phyloP scores from a whole-genome alignment of 228 moss, liverwort and hornwort genomes.

The Sphagnum fallax region DNA sequence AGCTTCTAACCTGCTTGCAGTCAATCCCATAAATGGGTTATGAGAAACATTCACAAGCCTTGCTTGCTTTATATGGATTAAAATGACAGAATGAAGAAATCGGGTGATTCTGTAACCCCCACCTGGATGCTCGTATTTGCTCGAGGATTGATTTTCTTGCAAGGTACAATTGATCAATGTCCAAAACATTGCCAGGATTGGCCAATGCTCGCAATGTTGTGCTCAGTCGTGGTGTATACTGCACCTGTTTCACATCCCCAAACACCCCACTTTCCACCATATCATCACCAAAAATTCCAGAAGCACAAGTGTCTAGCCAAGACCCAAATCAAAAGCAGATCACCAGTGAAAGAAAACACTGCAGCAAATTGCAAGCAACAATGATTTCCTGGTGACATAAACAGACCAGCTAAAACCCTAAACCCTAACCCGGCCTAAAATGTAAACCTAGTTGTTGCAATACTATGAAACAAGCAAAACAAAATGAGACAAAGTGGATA shows the following conservation, averaged over 20 bases:
- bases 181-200: conserved; percentile 27
- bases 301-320: not conserved
- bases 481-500: no score
- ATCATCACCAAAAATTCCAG: not conserved
- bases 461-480: no score
- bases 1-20: conserved; percentile 17
- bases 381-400: not conserved
- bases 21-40: conserved; percentile 11
- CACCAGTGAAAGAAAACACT: not conserved
- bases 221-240: conserved; percentile 51
- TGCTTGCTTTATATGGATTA: not conserved
- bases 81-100: not conserved
- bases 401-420: conserved; percentile 3
- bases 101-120: not conserved
- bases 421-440: conserved; percentile 10
- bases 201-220: conserved; percentile 57
- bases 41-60: not conserved
- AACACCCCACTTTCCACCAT: not conserved
- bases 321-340: not conserved
- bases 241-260: conserved; percentile 37
- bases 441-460: not conserved
- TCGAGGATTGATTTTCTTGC: conserved; percentile 61
- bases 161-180: conserved; percentile 70
- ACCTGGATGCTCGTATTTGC: conserved; percentile 52
- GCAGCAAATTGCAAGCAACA: not conserved